A percentile compares a stretch with the other conserved stretches of the same genome.
Evolutionary conservation across 768 basidiomycete genomes (phyloP).

Genomic region (Boletus pseudopeckii): DNA sequence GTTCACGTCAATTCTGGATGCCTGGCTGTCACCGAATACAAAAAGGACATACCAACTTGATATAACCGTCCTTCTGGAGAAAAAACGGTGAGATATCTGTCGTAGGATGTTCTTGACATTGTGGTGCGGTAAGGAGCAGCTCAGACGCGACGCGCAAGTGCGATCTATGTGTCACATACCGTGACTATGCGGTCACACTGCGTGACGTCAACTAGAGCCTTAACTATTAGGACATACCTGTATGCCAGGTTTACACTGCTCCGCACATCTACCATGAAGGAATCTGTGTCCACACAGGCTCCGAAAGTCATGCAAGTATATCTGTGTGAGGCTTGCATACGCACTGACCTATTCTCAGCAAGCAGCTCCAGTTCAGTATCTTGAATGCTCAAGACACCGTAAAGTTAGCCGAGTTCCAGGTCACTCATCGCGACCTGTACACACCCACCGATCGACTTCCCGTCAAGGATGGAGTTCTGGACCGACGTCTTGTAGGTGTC

Average conservation of each 20-base stretch:
- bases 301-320: conserved; percentile 75
- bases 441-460: conserved; percentile 79
- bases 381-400: conserved; percentile 95
- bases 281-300: conserved; percentile 71
- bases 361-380: conserved; percentile 93
- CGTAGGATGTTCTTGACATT: conserved; percentile 95
- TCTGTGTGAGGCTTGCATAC: not conserved
- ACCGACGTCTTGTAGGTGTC: conserved; percentile 75
- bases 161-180: conserved; percentile 35
- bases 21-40: not conserved
- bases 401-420: conserved; percentile 93
- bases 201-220: not conserved
- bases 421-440: conserved; percentile 90
- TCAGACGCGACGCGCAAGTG: conserved; percentile 59
- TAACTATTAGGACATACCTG: not conserved
- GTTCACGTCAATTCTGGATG: conserved; percentile 6
- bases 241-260: not conserved
- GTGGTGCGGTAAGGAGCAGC: conserved; percentile 38
- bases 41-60: conserved; percentile 81
- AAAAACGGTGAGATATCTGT: conserved; percentile 95
- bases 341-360: conserved; percentile 46
- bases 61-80: conserved; percentile 96
- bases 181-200: conserved; percentile 19
- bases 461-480: conserved; percentile 88
- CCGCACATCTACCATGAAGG: conserved; percentile 53